phyloP scores from a whole-genome alignment of 441 rosid genomes.

The Brassica hybrid region DNA sequence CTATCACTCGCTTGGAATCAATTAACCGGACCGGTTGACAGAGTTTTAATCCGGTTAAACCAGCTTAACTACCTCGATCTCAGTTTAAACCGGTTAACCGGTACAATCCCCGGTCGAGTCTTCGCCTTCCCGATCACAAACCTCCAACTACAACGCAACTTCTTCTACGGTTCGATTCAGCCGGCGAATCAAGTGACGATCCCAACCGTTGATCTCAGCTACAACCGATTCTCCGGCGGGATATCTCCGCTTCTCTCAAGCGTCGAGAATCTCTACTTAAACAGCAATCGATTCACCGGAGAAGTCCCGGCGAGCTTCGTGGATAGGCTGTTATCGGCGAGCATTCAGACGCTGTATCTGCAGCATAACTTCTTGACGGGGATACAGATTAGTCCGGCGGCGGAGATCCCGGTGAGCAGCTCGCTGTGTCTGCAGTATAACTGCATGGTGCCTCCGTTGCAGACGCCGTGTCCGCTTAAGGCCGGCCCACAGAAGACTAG shows the following conservation, averaged over 20 bases:
- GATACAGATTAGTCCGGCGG: slow-evolving; percentile 84
- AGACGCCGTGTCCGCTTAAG: slow-evolving; percentile 88
- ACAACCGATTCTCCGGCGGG: slow-evolving; percentile 72
- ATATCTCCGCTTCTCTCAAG: slow-evolving; percentile 80
- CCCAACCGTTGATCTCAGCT: slow-evolving; percentile 78
- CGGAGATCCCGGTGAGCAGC: slow-evolving; percentile 83
- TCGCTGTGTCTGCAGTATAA: slow-evolving; percentile 92
- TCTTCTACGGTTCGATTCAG: slow-evolving; percentile 64
- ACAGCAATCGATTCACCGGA: slow-evolving; percentile 85
- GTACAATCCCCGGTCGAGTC: slow-evolving; percentile 63
- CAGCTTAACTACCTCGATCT: slow-evolving; percentile 77
- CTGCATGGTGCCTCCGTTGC: slow-evolving; percentile 92
- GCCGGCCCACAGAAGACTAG: slow-evolving; percentile 80
- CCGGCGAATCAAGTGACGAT: slow-evolving; percentile 69
- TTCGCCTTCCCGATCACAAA: slow-evolving; percentile 73
- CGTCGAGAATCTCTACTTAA: slow-evolving; percentile 80
- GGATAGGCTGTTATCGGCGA: slow-evolving; percentile 65
- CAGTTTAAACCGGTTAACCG: slow-evolving; percentile 79
- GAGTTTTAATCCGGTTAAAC: slow-evolving; percentile 57
- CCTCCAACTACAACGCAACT: slow-evolving; percentile 81
- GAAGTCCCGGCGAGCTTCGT: slow-evolving; percentile 82
- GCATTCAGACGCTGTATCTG: slow-evolving; percentile 68
- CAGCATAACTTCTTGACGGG: slow-evolving; percentile 93
- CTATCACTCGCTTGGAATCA: slow-evolving; percentile 81
- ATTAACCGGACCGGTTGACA: slow-evolving; percentile 68